Conservation (phyloP, 1,284 basidiomycete genomes). For the Pseudozyma sp. region DNA sequence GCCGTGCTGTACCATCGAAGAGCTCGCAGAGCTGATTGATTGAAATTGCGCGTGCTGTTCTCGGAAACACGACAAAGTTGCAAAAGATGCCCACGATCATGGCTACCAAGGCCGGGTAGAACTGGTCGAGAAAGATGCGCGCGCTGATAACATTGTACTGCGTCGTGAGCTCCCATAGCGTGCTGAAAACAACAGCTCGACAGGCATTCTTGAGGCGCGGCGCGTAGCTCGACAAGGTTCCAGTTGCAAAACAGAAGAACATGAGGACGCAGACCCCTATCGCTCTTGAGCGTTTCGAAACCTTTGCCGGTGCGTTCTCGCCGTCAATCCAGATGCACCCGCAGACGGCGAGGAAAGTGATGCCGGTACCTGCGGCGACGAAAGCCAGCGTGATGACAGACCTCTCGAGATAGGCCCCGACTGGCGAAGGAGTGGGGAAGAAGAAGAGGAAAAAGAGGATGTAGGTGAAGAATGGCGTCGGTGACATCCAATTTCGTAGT, state of each 20-base stretch:
- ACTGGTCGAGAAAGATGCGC: slow-evolving; percentile 52
- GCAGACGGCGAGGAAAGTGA: slow-evolving; percentile 43
- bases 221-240: slow-evolving; percentile 37
- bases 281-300: slow-evolving; percentile 34
- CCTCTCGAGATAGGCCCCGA: slow-evolving; percentile 55
- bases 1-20: slow-evolving; percentile 19
- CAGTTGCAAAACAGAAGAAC: slow-evolving; percentile 44
- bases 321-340: slow-evolving; percentile 56
- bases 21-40: slow-evolving; percentile 23
- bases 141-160: slow-evolving; percentile 39
- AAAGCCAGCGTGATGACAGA: slow-evolving; percentile 48
- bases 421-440: slow-evolving; percentile 50
- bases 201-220: slow-evolving; percentile 55
- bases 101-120: slow-evolving; percentile 53
- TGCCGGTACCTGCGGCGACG: slow-evolving; percentile 38
- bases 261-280: slow-evolving; percentile 54
- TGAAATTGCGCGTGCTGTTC: slow-evolving; percentile 42
- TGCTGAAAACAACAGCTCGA: slow-evolving; percentile 51
- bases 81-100: slow-evolving; percentile 46
- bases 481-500: slow-evolving; percentile 34
- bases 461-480: slow-evolving; percentile 43
- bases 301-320: slow-evolving; percentile 31
- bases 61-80: slow-evolving; percentile 50
- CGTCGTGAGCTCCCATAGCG: slow-evolving; percentile 52
- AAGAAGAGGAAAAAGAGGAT: slow-evolving; percentile 56